Base-by-base conservation (phyloP, 2,329 filamentous ascomycete species). In the Clonostachys byssicola region DNA sequence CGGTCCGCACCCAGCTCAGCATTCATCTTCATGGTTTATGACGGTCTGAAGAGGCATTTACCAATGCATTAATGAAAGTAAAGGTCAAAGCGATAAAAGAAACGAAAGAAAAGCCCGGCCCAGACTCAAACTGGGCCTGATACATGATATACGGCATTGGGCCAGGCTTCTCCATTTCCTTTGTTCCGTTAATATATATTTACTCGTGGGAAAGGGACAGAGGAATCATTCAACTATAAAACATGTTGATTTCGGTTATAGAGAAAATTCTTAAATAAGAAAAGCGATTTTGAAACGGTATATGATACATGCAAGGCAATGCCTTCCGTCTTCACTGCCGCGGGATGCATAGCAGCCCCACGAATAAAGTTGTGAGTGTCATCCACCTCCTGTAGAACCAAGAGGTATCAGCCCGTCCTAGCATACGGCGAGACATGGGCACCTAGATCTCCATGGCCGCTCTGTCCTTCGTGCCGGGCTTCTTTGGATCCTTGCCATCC, bases 1-100 rank as follows among this genome's bases (percentile, higher is more conserved):
- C 81, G 94, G 51, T 88, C 91, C 35, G 92, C 91, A 34, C 94
- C 94, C 4, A 96, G 92, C 66, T 96, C 92, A n/a, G 94, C 94
- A 8, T 91, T 97, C 61, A 99, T 99, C 51, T 99, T 99, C 61
- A 92, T 94, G 51, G 84, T 97, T 51, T 97, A 92, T 63, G 94
- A 97, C 68, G 87, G 85, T 13, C 67, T 99, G 65, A 91, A 91
- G 71, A 77, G 75, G 52, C 72, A 82, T 55, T 77, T 94, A 59
- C 74, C 79, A 34, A 56, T 80, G 54, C 66, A 70, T 49, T 68
- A 55, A 51, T 12, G 9, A 30, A 12, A 30, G 23, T 10, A 30
- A 30, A 30, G 23, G 23, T 30, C 23, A 9, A 30, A 12, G 23
- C 2, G 6, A 12, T 18, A 40, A 12, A 40, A 12, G n/a, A 40